phyloP scores from a whole-genome alignment of 1,139 yeast species.

The Protomyces lactucae-debilis region DNA sequence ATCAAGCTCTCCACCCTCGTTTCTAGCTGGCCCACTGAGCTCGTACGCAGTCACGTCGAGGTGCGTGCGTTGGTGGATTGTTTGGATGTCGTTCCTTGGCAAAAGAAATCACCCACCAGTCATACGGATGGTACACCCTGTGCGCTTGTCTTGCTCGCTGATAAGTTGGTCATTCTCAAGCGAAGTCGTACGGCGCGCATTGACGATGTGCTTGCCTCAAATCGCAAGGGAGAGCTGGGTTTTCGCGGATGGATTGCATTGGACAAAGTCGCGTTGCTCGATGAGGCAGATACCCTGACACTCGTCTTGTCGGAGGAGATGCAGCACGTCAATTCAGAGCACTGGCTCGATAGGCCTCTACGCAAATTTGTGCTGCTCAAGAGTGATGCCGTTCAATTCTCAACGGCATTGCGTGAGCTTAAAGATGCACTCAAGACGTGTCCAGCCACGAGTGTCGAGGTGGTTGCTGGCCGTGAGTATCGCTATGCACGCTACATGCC shows the following conservation, averaged over 20 bases:
- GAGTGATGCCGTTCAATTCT: constrained; percentile 7
- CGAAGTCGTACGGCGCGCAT: not conserved
- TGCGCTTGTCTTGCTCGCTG: constrained; percentile 11
- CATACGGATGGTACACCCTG: constrained; percentile 9
- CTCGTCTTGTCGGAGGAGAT: not conserved
- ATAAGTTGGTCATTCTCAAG: constrained; percentile 14
- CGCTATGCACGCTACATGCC: constrained; percentile 1
- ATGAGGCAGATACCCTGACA: constrained; percentile 10
- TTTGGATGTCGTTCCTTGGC: constrained; percentile 12
- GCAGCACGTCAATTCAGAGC: constrained; percentile 3
- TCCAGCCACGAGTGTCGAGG: not conserved
- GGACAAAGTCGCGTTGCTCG: not conserved
- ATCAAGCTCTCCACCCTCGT: constrained; percentile 23
- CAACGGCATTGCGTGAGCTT: not conserved
- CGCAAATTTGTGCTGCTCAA: constrained; percentile 5
- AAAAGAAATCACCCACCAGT: not conserved
- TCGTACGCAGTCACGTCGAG: constrained; percentile 15
- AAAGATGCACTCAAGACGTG: not conserved
- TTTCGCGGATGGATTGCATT: constrained; percentile 11
- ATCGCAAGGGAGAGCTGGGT: constrained; percentile 13
- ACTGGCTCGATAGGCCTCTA: constrained; percentile 10
- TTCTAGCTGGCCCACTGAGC: constrained; percentile 27
- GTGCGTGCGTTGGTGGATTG: constrained; percentile 20
- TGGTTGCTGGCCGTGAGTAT: not conserved
- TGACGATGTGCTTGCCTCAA: constrained; percentile 1